Base-by-base conservation (phyloP, 2,329 filamentous ascomycete genomes). In the Cadophora sp. region DNA sequence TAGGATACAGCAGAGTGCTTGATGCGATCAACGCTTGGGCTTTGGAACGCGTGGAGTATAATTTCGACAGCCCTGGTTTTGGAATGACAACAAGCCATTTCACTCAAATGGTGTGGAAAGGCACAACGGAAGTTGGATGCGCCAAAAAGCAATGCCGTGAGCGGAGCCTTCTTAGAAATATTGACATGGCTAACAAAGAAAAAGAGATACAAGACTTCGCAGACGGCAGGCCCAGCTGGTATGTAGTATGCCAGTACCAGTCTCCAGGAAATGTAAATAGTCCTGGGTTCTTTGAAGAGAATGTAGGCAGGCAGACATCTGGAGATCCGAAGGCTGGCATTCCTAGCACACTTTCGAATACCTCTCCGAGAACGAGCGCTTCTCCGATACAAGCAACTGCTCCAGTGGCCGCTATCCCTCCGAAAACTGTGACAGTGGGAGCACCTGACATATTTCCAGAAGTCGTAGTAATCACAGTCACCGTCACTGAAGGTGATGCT, bases 91-190 rank as follows among this genome's bases (percentile, higher is more conserved):
- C 65, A 12, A 60, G 65, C 8, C 60, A 67, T 37, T 67, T 67
- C 14, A 67, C 65, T 6, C 59, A 67, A 31, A 12, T 67, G 19
- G 60, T 67, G 9, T 67, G 65, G 59, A 67, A 59, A 22, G 37
- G 1, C 6, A 67, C 48, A 16, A 34, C 26, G 37, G 24, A 67
- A 5, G 50, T 67, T n/a, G 60, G 65, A 27, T 67, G 65, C 64
- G 59, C 59, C 6, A 67, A 53, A 31, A 64, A 48, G 29, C 55
- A 58, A 40, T 58, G 55, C 9, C n/a, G 55, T 58, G 22, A 37
- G 55, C 34, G 2, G 11, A 53, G n/a, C 27, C 4, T 19, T 29
- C n/a, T n/a, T n/a, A n/a, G n/a, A n/a, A n/a, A n/a, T n/a, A n/a
- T n/a, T n/a, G n/a, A n/a, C n/a, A n/a, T n/a, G n/a, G n/a, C 55